These are phyloP conservation scores for Diplodia seriata DNA, from an alignment of 2,329 filamentous ascomycete genomes.

Conservation along the genomic window DNA sequence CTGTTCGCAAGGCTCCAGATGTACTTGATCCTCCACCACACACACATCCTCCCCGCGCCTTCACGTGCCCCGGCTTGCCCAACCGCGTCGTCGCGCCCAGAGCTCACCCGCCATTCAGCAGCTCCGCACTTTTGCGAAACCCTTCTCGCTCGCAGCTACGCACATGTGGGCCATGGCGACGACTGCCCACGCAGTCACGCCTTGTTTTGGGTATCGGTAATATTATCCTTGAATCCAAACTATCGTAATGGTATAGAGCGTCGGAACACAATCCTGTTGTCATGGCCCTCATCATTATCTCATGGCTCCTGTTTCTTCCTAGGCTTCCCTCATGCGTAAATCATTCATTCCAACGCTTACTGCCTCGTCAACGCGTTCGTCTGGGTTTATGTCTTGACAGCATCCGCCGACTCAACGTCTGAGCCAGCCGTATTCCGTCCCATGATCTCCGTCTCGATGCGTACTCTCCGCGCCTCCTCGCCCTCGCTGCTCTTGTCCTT, in stretches of 20 bases:
- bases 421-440: slow-evolving; percentile 9
- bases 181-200: background rate
- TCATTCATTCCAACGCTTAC: background rate
- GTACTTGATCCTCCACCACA: background rate
- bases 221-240: background rate
- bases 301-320: background rate
- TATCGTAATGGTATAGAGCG: slow-evolving; percentile 19
- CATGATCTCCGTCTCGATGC: slow-evolving; percentile 41
- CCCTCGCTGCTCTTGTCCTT: slow-evolving; percentile 43
- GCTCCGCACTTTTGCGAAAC: background rate
- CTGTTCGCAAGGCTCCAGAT: slow-evolving; percentile 1
- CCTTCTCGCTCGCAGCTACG: background rate
- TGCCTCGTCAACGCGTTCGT: background rate
- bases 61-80: background rate
- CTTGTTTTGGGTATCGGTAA: background rate
- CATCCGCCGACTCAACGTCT: slow-evolving; percentile 24
- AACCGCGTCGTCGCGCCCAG: too few relatives aligned
- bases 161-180: background rate
- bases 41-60: background rate
- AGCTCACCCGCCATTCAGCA: background rate
- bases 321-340: background rate
- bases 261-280: slow-evolving; percentile 1
- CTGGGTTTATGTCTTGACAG: background rate
- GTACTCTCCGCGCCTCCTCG: slow-evolving; percentile 44
- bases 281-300: slow-evolving; percentile 1